Base-by-base conservation (phyloP, 495 filamentous ascomycete species). In the Penicillium lividum region DNA sequence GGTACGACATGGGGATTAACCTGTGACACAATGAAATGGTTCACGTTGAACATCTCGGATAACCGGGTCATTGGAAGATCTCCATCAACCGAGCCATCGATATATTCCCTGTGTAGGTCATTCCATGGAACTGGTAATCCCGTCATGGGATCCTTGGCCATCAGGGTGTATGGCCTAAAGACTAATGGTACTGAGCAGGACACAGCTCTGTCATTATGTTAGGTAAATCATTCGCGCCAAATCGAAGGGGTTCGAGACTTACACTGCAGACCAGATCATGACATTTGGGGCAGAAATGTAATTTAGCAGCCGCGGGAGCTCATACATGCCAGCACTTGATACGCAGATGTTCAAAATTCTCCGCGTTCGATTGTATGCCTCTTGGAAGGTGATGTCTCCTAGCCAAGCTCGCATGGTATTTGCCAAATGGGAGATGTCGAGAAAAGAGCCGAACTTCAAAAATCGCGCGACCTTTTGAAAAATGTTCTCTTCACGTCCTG, bases 1-100 rank as follows among this genome's bases (percentile, higher is more conserved):
- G 93, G 92, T 0, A 95, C 86, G 30, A 97, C 89, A 63, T 97
- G 93, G 1, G 93, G 93, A 65, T 97, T 97, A 46, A 95, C 91
- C 67, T 98, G 93, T 0, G 92, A 96, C 31, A 97, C 93, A 66
- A 98, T 97, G 68, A 96, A 97, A 67, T 97, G 92, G 67, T 97
- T 98, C 73, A 97, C 92, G 66, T 97, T 96, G 74, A 97, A 96
- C 89, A 97, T 93, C 63, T 97, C 93, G 0, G 92, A 87, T 10
- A 98, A 78, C 9, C 90, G 81, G 45, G 86, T 92, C 89, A 96
- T 96, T 22, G 93, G 93, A 3, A 98, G 80, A 72, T 98, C 93
- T 57, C 92, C 92, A 63, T 97, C 92, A 5, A 98, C 90, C 0
- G 91, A 96, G 5, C 93, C 93, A 70, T 98, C 93, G 45, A 97